These are phyloP conservation scores for Nitzschia sp. DNA, from an alignment of 108 stramenopile species.

Conservation along the genomic window DNA sequence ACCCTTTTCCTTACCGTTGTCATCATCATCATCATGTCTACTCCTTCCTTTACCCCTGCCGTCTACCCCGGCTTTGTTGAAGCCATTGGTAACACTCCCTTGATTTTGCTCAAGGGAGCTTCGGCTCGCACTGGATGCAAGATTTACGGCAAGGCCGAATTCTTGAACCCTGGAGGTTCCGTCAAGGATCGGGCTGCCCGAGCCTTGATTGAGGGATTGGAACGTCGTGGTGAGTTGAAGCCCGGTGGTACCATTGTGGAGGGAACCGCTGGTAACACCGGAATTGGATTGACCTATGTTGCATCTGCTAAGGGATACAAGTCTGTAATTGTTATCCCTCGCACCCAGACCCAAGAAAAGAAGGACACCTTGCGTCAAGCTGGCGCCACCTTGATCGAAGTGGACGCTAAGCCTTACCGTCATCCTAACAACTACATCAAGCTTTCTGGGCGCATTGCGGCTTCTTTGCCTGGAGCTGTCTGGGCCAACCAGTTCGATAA, in stretches of 20 bases:
- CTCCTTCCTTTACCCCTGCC: conserved; percentile 16
- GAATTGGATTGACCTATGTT: conserved; percentile 60
- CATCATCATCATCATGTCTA: too few species aligned
- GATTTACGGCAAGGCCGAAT: conserved; percentile 82
- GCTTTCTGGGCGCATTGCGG: conserved; percentile 10
- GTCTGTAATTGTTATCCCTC: conserved; percentile 34
- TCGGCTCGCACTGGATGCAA: conserved; percentile 58
- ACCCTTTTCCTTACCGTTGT: too few species aligned
- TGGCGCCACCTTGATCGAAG: conserved; percentile 20
- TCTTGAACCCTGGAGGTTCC: conserved; percentile 77
- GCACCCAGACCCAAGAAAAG: conserved; percentile 7
- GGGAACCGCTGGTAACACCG: conserved; percentile 90
- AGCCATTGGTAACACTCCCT: conserved; percentile 60
- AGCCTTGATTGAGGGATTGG: conserved; percentile 70
- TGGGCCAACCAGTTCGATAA: conserved; percentile 92
- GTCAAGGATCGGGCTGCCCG: conserved; percentile 90
- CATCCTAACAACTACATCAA: conserved; percentile 24
- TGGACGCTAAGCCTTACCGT: conserved; percentile 13
- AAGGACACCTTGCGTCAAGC: not conserved
- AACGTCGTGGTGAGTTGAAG: conserved; percentile 62
- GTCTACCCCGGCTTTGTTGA: conserved; percentile 36
- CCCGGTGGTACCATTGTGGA: conserved; percentile 90
- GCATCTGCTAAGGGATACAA: conserved; percentile 70
- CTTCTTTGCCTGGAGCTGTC: conserved; percentile 8
- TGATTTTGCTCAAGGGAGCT: conserved; percentile 44